Evolutionary conservation across 345 rosid species (phyloP).

Genomic region (Nasturtium officinale): DNA sequence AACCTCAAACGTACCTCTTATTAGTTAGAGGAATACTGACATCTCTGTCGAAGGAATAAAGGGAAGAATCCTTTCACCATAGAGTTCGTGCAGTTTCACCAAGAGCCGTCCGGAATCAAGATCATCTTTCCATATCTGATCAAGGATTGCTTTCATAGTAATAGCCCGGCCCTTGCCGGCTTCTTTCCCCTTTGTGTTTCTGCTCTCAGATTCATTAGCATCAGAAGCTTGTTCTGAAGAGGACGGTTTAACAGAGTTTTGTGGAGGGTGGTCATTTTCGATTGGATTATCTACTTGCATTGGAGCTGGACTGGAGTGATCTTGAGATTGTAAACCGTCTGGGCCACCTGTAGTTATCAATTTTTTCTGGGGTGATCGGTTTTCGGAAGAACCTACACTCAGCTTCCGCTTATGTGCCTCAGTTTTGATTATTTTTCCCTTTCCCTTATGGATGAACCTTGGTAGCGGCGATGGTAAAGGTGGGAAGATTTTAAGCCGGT

Average conservation of each 20-base stretch:
- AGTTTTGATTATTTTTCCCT: constrained; percentile 47
- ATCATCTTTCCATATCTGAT: constrained; percentile 82
- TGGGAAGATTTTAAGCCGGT: constrained; percentile 75
- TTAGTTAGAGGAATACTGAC: constrained; percentile 64
- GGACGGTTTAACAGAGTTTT: constrained; percentile 49
- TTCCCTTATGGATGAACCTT: constrained; percentile 49
- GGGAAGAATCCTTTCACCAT: constrained; percentile 71
- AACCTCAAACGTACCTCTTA: constrained; percentile 18
- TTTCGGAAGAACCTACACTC: constrained; percentile 50
- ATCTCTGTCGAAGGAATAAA: constrained; percentile 80
- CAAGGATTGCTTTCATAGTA: constrained; percentile 55
- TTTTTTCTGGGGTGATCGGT: constrained; percentile 55
- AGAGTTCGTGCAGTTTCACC: constrained; percentile 63
- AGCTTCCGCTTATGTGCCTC: constrained; percentile 57
- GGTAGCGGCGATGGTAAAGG: constrained; percentile 59
- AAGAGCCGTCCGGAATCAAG: constrained; percentile 66
- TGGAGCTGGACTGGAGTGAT: constrained; percentile 44
- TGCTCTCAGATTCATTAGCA: constrained; percentile 36
- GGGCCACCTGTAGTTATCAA: constrained; percentile 56
- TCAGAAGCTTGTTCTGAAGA: constrained; percentile 46
- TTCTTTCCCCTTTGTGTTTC: constrained; percentile 39
- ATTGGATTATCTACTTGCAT: constrained; percentile 48
- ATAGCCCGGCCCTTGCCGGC: constrained; percentile 34
- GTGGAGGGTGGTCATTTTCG: constrained; percentile 38
- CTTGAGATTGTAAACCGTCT: constrained; percentile 27